These are phyloP conservation scores for Pythium oligandrum DNA, from an alignment of 352 stramenopile genomes.

Conservation along the genomic window DNA sequence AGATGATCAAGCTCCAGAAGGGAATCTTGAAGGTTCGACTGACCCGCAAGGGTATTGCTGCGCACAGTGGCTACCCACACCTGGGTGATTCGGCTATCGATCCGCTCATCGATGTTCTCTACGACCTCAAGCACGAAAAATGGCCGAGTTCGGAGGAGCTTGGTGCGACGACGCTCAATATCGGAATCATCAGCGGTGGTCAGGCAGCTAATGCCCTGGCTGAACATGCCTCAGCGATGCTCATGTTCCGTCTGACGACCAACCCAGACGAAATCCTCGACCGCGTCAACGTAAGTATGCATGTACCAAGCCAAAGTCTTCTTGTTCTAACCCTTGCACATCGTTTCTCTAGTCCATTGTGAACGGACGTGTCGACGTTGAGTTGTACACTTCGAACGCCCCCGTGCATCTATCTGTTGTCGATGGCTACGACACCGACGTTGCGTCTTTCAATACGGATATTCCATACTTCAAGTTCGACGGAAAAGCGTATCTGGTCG, in stretches of 20 bases:
- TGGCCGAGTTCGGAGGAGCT: slow-evolving; percentile 81
- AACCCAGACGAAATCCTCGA: slow-evolving; percentile 64
- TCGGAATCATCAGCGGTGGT: slow-evolving; percentile 74
- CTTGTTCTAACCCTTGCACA: neutral
- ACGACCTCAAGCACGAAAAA: slow-evolving; percentile 69
- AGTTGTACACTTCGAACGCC: slow-evolving; percentile 84
- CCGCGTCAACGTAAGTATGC: slow-evolving; percentile 43
- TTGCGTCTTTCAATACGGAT: slow-evolving; percentile 87
- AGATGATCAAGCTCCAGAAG: slow-evolving; percentile 86
- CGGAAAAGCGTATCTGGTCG: slow-evolving; percentile 75
- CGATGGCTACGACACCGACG: slow-evolving; percentile 79
- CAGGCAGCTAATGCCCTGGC: slow-evolving; percentile 80
- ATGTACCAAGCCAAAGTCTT: neutral
- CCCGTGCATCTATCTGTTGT: slow-evolving; percentile 76
- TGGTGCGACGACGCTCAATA: slow-evolving; percentile 80
- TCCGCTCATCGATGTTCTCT: slow-evolving; percentile 77
- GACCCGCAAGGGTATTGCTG: slow-evolving; percentile 61
- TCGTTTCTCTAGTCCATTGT: slow-evolving; percentile 44
- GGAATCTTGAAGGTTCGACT: slow-evolving; percentile 83
- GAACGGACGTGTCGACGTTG: slow-evolving; percentile 43
- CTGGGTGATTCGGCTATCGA: slow-evolving; percentile 82
- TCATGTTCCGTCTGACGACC: slow-evolving; percentile 85
- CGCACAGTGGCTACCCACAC: slow-evolving; percentile 83
- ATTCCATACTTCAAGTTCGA: slow-evolving; percentile 87
- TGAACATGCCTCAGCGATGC: slow-evolving; percentile 78